phyloP scores from a whole-genome alignment of 805 yeast genomes.

The Wickerhamomyces sydowiorum region DNA sequence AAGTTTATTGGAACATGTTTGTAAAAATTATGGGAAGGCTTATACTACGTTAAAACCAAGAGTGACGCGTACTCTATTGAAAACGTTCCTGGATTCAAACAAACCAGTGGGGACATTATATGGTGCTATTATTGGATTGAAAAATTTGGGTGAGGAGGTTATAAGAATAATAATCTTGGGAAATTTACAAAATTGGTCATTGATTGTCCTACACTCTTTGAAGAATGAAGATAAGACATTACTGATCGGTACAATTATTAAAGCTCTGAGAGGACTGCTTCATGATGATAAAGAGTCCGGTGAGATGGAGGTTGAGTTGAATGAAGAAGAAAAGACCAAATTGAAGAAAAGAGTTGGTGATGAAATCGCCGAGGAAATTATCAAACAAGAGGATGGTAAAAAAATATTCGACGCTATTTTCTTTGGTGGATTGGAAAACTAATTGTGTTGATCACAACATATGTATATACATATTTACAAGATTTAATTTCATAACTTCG shows the following conservation, averaged over 20 bases:
- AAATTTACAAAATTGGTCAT: constrained; percentile 76
- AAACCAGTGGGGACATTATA: constrained; percentile 86
- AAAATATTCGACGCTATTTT: constrained; percentile 59
- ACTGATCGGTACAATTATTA: constrained; percentile 46
- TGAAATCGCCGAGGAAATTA: constrained; percentile 43
- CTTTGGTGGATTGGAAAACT: constrained; percentile 50
- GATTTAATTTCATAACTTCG: constrained; percentile 3
- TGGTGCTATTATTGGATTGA: constrained; percentile 84
- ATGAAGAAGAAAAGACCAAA: constrained; percentile 33
- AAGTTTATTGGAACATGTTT: constrained; percentile 71
- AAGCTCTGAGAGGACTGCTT: constrained; percentile 46
- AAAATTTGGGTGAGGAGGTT: constrained; percentile 82
- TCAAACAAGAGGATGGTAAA: constrained; percentile 40
- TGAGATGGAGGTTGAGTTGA: constrained; percentile 32
- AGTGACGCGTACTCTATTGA: constrained; percentile 84
- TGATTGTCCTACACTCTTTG: constrained; percentile 41
- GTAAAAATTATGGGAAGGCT: constrained; percentile 72
- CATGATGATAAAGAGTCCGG: constrained; percentile 20
- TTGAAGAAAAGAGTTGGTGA: constrained; percentile 58
- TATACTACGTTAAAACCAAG: constrained; percentile 89
- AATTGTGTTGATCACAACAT: too few relatives aligned
- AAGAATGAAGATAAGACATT: constrained; percentile 40
- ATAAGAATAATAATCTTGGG: constrained; percentile 79
- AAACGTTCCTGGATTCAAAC: constrained; percentile 83
- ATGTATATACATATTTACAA: neutral